A percentile compares a stretch with the other conserved stretches of the same genome.
Evolutionary conservation across 805 yeast genomes (phyloP).

Genomic region (Wickerhamomyces hampshirensis): DNA sequence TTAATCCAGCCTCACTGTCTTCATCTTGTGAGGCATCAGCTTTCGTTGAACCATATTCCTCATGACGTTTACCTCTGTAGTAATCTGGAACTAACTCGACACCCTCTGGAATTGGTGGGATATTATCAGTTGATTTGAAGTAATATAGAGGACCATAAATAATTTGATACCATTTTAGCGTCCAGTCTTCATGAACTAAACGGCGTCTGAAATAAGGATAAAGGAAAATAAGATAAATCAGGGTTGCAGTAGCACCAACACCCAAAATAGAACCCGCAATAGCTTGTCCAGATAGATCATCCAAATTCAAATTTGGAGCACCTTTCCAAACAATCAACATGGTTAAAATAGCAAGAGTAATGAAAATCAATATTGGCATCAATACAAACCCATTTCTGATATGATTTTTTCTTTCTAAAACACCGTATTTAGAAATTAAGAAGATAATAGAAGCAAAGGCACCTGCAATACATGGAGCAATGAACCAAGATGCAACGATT

Average conservation of each 20-base stretch:
- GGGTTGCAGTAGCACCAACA: slow-evolving; percentile 53
- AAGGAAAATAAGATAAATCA: slow-evolving; percentile 47
- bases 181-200: slow-evolving; percentile 61
- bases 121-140: slow-evolving; percentile 50
- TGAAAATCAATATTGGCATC: slow-evolving; percentile 57
- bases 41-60: slow-evolving; percentile 9
- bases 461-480: slow-evolving; percentile 72
- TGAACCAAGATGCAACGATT: slow-evolving; percentile 76
- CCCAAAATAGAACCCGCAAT: slow-evolving; percentile 59
- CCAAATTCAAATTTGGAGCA: slow-evolving; percentile 60
- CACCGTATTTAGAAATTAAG: slow-evolving; percentile 52
- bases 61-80: slow-evolving; percentile 53
- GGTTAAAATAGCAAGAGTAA: slow-evolving; percentile 57
- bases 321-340: slow-evolving; percentile 82
- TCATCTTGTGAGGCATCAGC: slow-evolving; percentile 1
- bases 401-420: slow-evolving; percentile 54
- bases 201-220: slow-evolving; percentile 61
- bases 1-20: slow-evolving; percentile 5
- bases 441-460: slow-evolving; percentile 54
- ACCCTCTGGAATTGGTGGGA: slow-evolving; percentile 66
- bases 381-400: slow-evolving; percentile 51
- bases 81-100: slow-evolving; percentile 54
- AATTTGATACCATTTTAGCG: slow-evolving; percentile 51
- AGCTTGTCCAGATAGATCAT: slow-evolving; percentile 46
- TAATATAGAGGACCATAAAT: slow-evolving; percentile 51